Percentiles rank a stretch among this genome's conserved stretches.
Evolutionary conservation across 1,284 basidiomycete genomes (phyloP).

Genomic region (Ganoderma boninense): DNA sequence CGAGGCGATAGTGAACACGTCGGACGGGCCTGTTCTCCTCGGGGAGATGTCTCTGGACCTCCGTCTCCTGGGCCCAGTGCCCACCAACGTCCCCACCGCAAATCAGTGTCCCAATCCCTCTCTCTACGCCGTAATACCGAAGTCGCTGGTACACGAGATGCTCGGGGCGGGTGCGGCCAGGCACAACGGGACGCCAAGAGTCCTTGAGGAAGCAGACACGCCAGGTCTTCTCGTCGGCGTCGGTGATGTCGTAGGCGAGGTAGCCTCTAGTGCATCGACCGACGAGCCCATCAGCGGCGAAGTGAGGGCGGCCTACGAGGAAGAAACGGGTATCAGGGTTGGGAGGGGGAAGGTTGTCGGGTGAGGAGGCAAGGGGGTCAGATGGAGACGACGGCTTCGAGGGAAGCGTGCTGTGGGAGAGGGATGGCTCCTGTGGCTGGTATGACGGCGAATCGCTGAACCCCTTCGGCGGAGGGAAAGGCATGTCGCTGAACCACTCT

Average conservation of each 20-base stretch:
- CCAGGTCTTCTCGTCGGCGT: background rate
- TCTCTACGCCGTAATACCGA: background rate
- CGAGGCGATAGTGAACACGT: conserved; percentile 9
- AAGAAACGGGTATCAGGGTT: too few relatives aligned
- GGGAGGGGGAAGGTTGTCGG: too few relatives aligned
- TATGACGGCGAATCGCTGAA: background rate
- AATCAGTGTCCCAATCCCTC: conserved; percentile 10
- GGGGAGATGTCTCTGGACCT: background rate
- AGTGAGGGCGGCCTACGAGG: conserved; percentile 11
- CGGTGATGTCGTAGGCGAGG: conserved; percentile 9
- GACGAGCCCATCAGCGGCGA: conserved; percentile 9
- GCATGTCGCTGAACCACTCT: background rate
- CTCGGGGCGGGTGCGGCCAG: conserved; percentile 13
- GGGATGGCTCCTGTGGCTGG: too few relatives aligned
- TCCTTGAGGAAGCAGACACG: conserved; percentile 16
- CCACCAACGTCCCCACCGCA: conserved; percentile 24
- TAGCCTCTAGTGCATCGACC: conserved; percentile 18
- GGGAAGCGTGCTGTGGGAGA: background rate
- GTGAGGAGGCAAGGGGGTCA: too few relatives aligned
- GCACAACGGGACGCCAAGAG: conserved; percentile 17
- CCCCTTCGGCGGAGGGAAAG: too few relatives aligned
- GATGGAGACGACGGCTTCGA: too few relatives aligned
- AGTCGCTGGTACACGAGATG: conserved; percentile 12
- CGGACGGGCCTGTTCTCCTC: background rate
- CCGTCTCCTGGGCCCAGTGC: conserved; percentile 1